Percentiles rank a stretch among this genome's conserved stretches.
These are phyloP conservation scores for Emmonsia crescens DNA, from an alignment of 2,329 filamentous ascomycete genomes.

Conservation along the genomic window DNA sequence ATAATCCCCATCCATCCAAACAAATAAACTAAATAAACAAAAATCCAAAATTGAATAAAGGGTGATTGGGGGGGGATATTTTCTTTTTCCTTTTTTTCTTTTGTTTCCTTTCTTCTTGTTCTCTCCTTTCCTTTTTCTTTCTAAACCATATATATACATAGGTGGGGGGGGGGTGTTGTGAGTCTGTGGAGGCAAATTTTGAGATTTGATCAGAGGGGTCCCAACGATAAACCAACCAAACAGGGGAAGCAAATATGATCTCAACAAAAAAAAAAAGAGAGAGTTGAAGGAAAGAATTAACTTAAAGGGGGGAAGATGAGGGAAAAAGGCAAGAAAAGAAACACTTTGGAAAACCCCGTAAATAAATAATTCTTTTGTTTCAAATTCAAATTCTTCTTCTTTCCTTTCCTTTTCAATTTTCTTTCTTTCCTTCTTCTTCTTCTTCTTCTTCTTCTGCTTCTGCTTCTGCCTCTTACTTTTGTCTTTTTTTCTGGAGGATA, in stretches of 20 bases:
- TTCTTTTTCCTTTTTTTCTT: background rate
- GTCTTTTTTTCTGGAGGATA: constrained; percentile 2
- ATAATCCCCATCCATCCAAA: constrained; percentile 34
- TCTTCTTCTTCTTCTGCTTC: constrained; percentile 9
- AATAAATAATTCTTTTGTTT: background rate
- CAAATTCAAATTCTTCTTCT: background rate
- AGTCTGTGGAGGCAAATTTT: background rate
- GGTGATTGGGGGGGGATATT: background rate
- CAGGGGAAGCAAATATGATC: too few species aligned
- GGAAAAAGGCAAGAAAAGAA: background rate
- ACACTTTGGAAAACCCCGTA: background rate
- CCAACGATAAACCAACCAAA: too few species aligned
- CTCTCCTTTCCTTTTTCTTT: background rate
- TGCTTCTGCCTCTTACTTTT: constrained; percentile 9
- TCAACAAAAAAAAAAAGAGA: too few species aligned
- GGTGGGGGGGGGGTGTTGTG: background rate
- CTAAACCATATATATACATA: background rate
- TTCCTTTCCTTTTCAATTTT: constrained; percentile 6
- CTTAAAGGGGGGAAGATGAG: too few species aligned
- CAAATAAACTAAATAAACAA: background rate
- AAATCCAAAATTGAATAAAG: background rate
- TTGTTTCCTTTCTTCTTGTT: background rate
- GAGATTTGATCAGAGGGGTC: too few species aligned
- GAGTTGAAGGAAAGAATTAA: too few species aligned
- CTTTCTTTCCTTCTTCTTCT: constrained; percentile 4